These are phyloP conservation scores for Rutstroemia sp. DNA, from an alignment of 2,329 filamentous ascomycete genomes.

Conservation along the genomic window DNA sequence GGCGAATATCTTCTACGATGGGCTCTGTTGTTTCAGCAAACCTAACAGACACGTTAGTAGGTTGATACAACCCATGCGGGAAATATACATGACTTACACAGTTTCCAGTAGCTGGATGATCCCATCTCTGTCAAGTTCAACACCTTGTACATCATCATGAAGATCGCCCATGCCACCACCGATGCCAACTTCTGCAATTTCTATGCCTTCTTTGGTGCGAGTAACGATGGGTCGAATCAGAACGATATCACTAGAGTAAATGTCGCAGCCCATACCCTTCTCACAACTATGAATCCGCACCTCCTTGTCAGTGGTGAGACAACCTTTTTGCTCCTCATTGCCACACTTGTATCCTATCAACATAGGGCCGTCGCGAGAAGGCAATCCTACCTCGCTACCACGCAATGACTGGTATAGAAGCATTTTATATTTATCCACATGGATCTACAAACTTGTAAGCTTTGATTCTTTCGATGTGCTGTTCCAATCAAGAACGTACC, in stretches of 20 bases:
- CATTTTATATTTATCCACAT: conserved; percentile 76
- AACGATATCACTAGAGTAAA: conserved; percentile 48
- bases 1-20: conserved; percentile 31
- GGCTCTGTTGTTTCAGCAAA: conserved; percentile 19
- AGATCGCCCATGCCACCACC: conserved; percentile 75
- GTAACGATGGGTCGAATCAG: conserved; percentile 74
- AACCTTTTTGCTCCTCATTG: conserved; percentile 63
- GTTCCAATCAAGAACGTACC: conserved; percentile 32
- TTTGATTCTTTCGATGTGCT: too few relatives aligned
- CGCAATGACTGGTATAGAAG: conserved; percentile 60
- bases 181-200: conserved; percentile 66
- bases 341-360: conserved; percentile 69
- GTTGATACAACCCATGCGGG: background rate
- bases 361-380: conserved; percentile 52
- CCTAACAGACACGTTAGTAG: conserved; percentile 10
- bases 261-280: conserved; percentile 54
- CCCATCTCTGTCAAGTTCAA: background rate
- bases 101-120: background rate
- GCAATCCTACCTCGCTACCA: conserved; percentile 34
- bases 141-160: conserved; percentile 29
- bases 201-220: conserved; percentile 48
- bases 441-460: conserved; percentile 43
- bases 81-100: background rate
- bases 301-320: conserved; percentile 55
- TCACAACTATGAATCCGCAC: conserved; percentile 82